These are phyloP conservation scores for Citrus trifoliata DNA, from an alignment of 345 rosid genomes.

Conservation along the genomic window DNA sequence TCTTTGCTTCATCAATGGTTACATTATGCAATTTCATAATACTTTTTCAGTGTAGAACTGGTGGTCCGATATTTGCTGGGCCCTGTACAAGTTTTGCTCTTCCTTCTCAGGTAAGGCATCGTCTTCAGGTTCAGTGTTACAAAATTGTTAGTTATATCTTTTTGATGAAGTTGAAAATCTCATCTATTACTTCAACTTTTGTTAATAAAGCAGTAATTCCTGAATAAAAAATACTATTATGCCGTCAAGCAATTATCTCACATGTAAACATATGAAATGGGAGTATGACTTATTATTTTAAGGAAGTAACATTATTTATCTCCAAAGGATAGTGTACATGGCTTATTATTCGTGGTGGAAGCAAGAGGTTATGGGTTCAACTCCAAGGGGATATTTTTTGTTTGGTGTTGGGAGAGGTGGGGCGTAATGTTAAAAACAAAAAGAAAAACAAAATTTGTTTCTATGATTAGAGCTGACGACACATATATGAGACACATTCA, in stretches of 20 bases:
- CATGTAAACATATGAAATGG: background rate
- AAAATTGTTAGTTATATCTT: background rate
- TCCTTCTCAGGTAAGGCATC: slow-evolving; percentile 68
- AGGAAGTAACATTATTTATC: background rate
- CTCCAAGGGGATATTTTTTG: no score
- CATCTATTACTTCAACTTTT: background rate
- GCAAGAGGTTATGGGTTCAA: no score
- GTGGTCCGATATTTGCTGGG: slow-evolving; percentile 93
- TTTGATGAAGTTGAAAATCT: background rate
- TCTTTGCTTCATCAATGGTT: background rate
- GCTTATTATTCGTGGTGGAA: no score
- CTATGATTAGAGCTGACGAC: background rate
- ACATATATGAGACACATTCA: background rate
- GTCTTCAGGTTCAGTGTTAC: background rate
- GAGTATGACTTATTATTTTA: background rate
- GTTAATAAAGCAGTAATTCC: background rate
- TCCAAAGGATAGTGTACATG: no score
- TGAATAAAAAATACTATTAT: background rate
- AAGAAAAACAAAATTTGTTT: background rate
- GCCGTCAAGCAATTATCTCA: background rate
- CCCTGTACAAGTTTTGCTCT: slow-evolving; percentile 61
- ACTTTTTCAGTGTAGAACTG: slow-evolving; percentile 50
- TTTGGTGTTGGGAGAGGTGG: no score
- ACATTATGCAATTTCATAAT: background rate
- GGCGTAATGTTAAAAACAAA: no score